Evolutionary conservation across 805 yeast genomes (phyloP), one percentile per base, ranked within the genome.

Genomic region (Hanseniaspora lindneri): DNA sequence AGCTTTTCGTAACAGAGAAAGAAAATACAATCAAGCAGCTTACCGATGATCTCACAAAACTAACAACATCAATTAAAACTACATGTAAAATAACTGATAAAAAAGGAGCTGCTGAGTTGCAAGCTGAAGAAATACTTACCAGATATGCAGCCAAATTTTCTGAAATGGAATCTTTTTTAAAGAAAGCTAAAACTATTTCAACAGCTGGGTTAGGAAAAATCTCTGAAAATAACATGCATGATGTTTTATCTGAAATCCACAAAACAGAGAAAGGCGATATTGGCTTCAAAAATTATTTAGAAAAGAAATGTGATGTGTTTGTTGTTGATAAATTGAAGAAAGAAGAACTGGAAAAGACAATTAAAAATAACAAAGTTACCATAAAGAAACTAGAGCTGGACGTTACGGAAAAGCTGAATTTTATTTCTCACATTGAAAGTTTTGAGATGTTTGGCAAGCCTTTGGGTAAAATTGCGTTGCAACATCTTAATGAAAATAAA

Each of bases 261-360:
- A 27, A 27, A 27, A 11, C 8, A 20, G 17, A 49, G 9, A 51
- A 44, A 27, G 27, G 10, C 8, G 51, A n/a, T 37, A 44, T 9
- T 29, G 23, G 10, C 21, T 54, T 10, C 42, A 50, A 28, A 44
- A 41, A 9, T 32, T 29, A 52, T 16, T 13, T 32, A 9, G 44
- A 46, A 9, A 51, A 36, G 29, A 51, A 47, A 11, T 44, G 44
- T 17, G 30, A 39, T 16, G 30, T 52, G 14, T 35, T 34, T 27
- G 28, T 25, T 6, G 35, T 39, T 16, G 28, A 30, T n/a, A 28
- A 21, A 20, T 42, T 21, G 13, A 13, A 23, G 23, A 32, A 21
- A 40, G 10, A 16, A 13, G 17, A 33, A 33, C 23, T 11, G 8
- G n/a, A 16, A 13, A 33, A 17, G 21, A 33, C 16, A 17, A 4